Percentiles rank a stretch among this genome's conserved stretches.
Evolutionary conservation across 495 filamentous ascomycete species (phyloP).

Genomic region (Penicillium arizonense): DNA sequence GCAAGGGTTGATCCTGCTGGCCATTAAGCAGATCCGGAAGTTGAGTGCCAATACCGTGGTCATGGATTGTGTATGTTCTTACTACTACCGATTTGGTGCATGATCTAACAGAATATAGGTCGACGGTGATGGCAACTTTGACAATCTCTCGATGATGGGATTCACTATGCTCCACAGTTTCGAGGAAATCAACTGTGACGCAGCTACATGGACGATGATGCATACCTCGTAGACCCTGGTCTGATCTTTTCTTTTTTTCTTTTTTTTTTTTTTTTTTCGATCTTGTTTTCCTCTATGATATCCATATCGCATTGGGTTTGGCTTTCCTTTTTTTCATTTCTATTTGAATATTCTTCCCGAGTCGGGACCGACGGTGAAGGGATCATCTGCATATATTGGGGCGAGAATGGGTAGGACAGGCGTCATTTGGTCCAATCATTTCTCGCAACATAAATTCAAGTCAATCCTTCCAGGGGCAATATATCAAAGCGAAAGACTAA

Average conservation of each 20-base stretch:
- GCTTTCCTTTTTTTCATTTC: constrained; percentile 1
- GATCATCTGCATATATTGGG: neutral
- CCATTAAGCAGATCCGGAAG: constrained; percentile 77
- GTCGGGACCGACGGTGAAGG: no score
- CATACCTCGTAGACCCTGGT: constrained; percentile 29
- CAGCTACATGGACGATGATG: constrained; percentile 64
- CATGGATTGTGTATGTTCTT: constrained; percentile 68
- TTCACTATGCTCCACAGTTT: constrained; percentile 73
- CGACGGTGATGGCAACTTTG: constrained; percentile 67
- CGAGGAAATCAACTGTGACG: constrained; percentile 77
- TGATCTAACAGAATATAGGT: constrained; percentile 48
- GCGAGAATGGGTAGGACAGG: constrained; percentile 20
- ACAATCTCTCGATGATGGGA: constrained; percentile 71
- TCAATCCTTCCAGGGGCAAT: no score
- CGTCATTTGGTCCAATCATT: constrained; percentile 19
- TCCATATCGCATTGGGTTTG: constrained; percentile 26
- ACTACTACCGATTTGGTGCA: neutral
- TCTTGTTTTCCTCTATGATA: constrained; percentile 24
- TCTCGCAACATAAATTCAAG: constrained; percentile 7
- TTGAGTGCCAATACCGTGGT: constrained; percentile 67
- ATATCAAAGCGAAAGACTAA: no score
- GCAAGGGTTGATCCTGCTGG: constrained; percentile 79
- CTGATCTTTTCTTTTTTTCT: constrained; percentile 8
- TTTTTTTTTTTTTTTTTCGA: neutral
- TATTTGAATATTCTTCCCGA: neutral